These are phyloP conservation scores for Neurospora discreta DNA, from an alignment of 495 filamentous ascomycete genomes.

Conservation along the genomic window DNA sequence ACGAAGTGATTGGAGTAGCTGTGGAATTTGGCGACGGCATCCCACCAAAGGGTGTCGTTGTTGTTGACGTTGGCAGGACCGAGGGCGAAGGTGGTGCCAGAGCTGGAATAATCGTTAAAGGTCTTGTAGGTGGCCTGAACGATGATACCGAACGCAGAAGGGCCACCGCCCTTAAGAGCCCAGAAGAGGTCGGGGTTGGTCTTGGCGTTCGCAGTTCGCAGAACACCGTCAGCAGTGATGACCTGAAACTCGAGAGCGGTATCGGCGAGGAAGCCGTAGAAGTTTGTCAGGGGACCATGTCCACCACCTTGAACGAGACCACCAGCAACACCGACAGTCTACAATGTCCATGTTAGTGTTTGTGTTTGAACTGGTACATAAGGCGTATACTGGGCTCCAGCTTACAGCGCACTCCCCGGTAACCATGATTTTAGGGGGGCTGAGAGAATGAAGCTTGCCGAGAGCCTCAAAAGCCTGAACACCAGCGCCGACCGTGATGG, in stretches of 20 bases:
- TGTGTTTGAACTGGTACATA: conserved; percentile 26
- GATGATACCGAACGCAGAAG: conserved; percentile 46
- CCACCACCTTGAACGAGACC: conserved; percentile 48
- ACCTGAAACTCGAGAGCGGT: conserved; percentile 44
- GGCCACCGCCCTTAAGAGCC: conserved; percentile 52
- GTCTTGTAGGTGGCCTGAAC: conserved; percentile 40
- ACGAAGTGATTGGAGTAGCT: conserved; percentile 28
- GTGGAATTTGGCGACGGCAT: conserved; percentile 35
- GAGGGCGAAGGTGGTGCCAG: conserved; percentile 33
- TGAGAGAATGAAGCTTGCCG: conserved; percentile 32
- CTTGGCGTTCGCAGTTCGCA: conserved; percentile 37
- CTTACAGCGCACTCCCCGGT: conserved; percentile 33
- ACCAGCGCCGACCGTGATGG: conserved; percentile 38
- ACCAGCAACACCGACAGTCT: conserved; percentile 41
- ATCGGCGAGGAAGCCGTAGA: conserved; percentile 44
- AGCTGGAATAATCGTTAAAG: conserved; percentile 28
- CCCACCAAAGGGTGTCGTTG: conserved; percentile 30
- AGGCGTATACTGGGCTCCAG: background rate
- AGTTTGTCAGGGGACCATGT: conserved; percentile 40
- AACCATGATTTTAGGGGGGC: conserved; percentile 38
- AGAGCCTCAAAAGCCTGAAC: conserved; percentile 33
- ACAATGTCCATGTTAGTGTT: conserved; percentile 31
- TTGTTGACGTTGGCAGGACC: conserved; percentile 20
- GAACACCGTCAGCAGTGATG: conserved; percentile 44
- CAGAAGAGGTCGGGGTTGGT: conserved; percentile 52